Percentiles rank a stretch among this genome's conserved stretches.
Conservation (phyloP, 2,329 filamentous ascomycete genomes). For the Trichoderma gracile region DNA sequence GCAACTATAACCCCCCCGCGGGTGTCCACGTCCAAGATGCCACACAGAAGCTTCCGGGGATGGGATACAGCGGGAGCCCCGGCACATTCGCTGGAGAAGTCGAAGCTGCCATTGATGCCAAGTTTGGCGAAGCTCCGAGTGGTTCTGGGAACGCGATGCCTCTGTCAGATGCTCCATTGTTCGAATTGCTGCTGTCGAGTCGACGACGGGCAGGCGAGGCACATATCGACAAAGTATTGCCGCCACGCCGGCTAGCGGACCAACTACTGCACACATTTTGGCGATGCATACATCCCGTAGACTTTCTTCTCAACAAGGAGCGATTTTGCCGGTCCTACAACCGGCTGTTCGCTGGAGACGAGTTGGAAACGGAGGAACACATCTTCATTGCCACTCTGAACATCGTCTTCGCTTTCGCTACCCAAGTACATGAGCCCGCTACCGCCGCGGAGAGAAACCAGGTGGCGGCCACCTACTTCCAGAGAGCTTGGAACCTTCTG, state of each 20-base stretch:
- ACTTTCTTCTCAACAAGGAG: neutral
- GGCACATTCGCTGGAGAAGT: slow-evolving; percentile 3
- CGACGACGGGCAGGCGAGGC: neutral
- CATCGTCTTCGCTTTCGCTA: slow-evolving; percentile 2
- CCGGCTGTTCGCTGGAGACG: neutral
- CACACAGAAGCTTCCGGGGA: neutral
- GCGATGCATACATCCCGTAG: neutral
- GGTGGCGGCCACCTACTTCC: neutral
- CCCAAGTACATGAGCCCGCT: neutral
- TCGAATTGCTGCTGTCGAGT: neutral
- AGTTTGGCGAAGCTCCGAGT: neutral
- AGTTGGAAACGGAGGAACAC: neutral
- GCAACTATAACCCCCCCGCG: neutral
- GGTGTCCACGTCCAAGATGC: neutral
- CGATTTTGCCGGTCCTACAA: neutral
- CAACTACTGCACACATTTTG: neutral
- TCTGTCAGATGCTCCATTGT: slow-evolving; percentile 11
- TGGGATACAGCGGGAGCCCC: slow-evolving; percentile 10
- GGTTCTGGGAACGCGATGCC: neutral
- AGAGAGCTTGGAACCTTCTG: neutral
- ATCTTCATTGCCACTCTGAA: neutral
- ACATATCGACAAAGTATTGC: neutral
- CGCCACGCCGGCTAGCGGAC: neutral
- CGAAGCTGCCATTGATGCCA: slow-evolving; percentile 6
- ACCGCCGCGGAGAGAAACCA: neutral